Evolutionary conservation across 2,329 filamentous ascomycete species (phyloP), one percentile per base, ranked within the genome.

Genomic region (Neofusicoccum umdonicola): DNA sequence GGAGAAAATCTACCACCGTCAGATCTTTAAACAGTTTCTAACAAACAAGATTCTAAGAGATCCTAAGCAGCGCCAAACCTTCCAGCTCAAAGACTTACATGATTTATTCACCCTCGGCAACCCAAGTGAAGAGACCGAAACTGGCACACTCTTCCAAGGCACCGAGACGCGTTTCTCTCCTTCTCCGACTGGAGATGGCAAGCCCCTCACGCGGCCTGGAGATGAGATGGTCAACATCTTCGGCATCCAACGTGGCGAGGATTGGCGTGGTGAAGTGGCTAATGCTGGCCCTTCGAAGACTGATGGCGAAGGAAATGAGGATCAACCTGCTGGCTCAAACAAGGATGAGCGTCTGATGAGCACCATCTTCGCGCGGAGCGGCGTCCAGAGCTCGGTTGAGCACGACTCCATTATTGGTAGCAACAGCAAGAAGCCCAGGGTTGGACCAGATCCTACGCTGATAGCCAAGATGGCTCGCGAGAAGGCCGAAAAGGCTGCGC

Each of bases 1-100:
- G 74, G 95, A 99, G 77, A 99, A 99, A 80, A 99, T 99, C 35
- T 99, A 98, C 68, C 94, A 99, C 76, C 90, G 96, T 15, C 95
- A 99, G 73, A 95, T 99, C 58, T 99, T 96, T 83, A 99, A 99
- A 77, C 94, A 98, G 71, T 97, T 98, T 73, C 83, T 99, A 67
- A 95, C 93, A 3, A 97, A 98, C 79, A 98, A 98, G 76, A 93
- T 99, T 6, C 78, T 99, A 58, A 93, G 91, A 70, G 94, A 99
- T 71, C 93, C 95, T 0, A 97, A 96, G 72, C 93, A 98, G 76
- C 88, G 92, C 22, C 92, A 95, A 68, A 93, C 90, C 0, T 97
- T 98, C 76, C 92, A 96, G 65, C 84, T 96, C 71, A 90, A 89
- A 65, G 93, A 98, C 71, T 80, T 99, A 15, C 92, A 97, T 69